phyloP scores from a whole-genome alignment of 1,284 basidiomycete species.

The Ustilago xerochloae region DNA sequence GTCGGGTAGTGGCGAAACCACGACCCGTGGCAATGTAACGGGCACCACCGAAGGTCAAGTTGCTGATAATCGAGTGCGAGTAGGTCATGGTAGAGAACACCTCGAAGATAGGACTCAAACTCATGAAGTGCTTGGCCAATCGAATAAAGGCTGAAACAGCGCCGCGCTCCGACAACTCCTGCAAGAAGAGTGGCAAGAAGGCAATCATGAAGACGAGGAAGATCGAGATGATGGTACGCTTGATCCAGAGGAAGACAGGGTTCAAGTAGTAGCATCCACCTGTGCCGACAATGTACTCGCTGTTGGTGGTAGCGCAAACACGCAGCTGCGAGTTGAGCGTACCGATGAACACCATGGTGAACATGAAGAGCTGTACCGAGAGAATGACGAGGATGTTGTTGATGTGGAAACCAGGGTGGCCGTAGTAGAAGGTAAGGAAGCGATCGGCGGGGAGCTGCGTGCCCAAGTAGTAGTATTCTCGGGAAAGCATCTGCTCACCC shows the following conservation, averaged over 20 bases:
- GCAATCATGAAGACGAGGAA: conserved; percentile 69
- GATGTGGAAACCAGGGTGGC: conserved; percentile 99
- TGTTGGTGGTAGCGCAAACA: conserved; percentile 64
- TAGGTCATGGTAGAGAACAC: conserved; percentile 68
- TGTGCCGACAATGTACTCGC: conserved; percentile 63
- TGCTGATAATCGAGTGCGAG: conserved; percentile 67
- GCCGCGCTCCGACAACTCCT: conserved; percentile 67
- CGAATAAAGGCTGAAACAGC: conserved; percentile 66
- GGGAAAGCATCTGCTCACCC: conserved; percentile 99
- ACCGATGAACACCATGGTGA: conserved; percentile 67
- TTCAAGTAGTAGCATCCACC: conserved; percentile 68
- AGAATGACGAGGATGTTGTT: conserved; percentile 87
- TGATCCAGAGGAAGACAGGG: conserved; percentile 68
- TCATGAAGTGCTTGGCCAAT: conserved; percentile 67
- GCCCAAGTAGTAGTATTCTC: conserved; percentile 98
- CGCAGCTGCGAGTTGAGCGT: conserved; percentile 65
- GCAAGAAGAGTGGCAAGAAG: conserved; percentile 67
- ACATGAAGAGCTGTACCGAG: conserved; percentile 68
- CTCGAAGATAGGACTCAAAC: conserved; percentile 66
- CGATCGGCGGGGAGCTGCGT: conserved; percentile 98
- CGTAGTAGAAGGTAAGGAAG: conserved; percentile 99
- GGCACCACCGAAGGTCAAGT: conserved; percentile 68
- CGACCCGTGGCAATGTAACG: conserved; percentile 68
- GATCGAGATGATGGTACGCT: conserved; percentile 68
- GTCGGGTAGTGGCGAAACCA: conserved; percentile 67